Conservation (phyloP, 768 basidiomycete species). For the Boletus reticuloceps region DNA sequence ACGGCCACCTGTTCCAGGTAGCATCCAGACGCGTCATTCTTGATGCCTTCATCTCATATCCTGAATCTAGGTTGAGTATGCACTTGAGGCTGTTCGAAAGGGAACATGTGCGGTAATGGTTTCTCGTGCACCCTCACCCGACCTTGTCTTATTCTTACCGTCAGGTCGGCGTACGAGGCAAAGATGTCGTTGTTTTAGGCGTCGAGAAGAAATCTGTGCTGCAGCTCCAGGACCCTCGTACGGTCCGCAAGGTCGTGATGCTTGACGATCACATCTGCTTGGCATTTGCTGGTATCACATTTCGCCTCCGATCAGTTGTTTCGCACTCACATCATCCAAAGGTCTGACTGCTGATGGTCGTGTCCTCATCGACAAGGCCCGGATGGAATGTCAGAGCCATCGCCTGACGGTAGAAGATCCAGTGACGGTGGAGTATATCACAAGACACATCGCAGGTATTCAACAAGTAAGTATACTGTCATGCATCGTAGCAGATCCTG, state of each 20-base stretch:
- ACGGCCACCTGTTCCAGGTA: constrained; percentile 98
- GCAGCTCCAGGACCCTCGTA: constrained; percentile 96
- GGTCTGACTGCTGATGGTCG: constrained; percentile 97
- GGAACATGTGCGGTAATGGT: constrained; percentile 90
- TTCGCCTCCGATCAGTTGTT: neutral
- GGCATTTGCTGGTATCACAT: constrained; percentile 88
- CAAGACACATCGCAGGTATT: constrained; percentile 96
- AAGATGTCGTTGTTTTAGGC: constrained; percentile 92
- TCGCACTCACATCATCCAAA: constrained; percentile 31
- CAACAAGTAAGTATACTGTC: constrained; percentile 69
- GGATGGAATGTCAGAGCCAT: constrained; percentile 97
- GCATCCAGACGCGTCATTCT: constrained; percentile 29
- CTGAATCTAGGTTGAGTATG: constrained; percentile 88
- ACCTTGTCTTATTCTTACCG: constrained; percentile 3
- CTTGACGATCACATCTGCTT: constrained; percentile 96
- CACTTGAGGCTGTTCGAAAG: constrained; percentile 93
- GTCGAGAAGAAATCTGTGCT: constrained; percentile 99
- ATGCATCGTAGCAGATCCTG: neutral
- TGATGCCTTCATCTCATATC: constrained; percentile 9
- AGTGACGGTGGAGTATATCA: constrained; percentile 97
- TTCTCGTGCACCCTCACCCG: neutral
- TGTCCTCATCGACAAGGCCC: constrained; percentile 96
- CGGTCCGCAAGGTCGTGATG: constrained; percentile 97
- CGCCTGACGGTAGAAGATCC: constrained; percentile 97
- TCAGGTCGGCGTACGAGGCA: constrained; percentile 94